Conservation (phyloP, 1,284 basidiomycete species). For the Sporisorium graminicola region DNA sequence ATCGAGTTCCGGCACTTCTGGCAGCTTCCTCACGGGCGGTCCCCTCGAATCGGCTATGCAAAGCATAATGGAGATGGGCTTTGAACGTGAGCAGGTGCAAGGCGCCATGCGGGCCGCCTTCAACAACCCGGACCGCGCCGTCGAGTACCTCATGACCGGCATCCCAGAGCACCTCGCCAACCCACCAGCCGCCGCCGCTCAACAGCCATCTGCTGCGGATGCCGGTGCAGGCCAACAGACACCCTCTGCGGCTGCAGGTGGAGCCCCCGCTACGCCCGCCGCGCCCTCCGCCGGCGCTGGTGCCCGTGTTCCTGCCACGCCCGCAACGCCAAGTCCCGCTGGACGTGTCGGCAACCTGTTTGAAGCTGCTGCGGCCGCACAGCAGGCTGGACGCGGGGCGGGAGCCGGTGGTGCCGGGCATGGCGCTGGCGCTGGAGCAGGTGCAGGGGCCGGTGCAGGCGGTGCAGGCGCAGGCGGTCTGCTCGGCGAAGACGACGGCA, state of each 20-base stretch:
- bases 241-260: constrained; percentile 77
- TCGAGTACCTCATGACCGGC: constrained; percentile 92
- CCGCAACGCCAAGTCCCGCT: constrained; percentile 48
- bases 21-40: constrained; percentile 53
- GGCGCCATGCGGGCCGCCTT: constrained; percentile 91
- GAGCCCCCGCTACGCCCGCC: constrained; percentile 73
- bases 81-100: constrained; percentile 84
- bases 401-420: constrained; percentile 26
- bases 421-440: constrained; percentile 34
- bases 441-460: constrained; percentile 34
- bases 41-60: constrained; percentile 64
- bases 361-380: constrained; percentile 69
- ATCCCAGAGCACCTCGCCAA: constrained; percentile 54
- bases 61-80: constrained; percentile 86
- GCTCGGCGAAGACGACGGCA: constrained; percentile 61
- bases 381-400: constrained; percentile 44
- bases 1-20: constrained; percentile 15
- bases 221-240: constrained; percentile 5
- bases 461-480: constrained; percentile 39
- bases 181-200: constrained; percentile 49
- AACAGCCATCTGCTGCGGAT: background rate
- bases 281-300: constrained; percentile 70
- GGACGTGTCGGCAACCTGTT: constrained; percentile 69
- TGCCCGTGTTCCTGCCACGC: constrained; percentile 62
- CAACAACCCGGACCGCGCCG: constrained; percentile 98